Evolutionary conservation across 208 protist genomes (phyloP).

Genomic region (Acanthamoeba healyi): DNA sequence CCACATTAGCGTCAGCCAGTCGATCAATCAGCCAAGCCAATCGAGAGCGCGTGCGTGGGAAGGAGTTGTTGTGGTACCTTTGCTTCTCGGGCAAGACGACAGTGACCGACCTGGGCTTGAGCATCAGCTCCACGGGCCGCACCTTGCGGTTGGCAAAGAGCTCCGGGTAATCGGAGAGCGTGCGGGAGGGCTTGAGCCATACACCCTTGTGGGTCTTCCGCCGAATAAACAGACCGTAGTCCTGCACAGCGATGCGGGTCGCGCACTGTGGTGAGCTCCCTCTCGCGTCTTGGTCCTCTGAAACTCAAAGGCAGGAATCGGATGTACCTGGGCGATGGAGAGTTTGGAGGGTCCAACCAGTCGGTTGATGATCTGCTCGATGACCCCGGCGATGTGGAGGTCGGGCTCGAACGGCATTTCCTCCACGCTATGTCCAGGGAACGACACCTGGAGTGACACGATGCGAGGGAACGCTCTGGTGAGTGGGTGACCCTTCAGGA

Average conservation of each 20-base stretch:
- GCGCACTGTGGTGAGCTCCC: neutral
- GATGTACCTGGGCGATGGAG: neutral
- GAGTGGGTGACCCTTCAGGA: no score
- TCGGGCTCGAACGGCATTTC: constrained; percentile 51
- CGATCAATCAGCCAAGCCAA: neutral
- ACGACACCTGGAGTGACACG: constrained; percentile 19
- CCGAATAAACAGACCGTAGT: neutral
- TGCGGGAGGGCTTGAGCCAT: constrained; percentile 55
- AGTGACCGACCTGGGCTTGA: constrained; percentile 9
- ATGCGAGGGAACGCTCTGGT: no score
- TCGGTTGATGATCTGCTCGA: neutral
- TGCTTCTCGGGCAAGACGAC: constrained; percentile 1
- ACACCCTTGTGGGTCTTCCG: constrained; percentile 29
- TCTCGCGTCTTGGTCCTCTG: no score
- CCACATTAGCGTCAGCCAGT: neutral
- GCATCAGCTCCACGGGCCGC: constrained; percentile 40
- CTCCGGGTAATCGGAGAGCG: constrained; percentile 51
- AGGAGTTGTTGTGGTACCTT: no score
- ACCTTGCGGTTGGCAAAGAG: neutral
- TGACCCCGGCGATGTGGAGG: neutral
- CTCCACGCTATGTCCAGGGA: neutral
- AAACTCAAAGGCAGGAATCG: no score
- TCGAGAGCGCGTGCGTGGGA: no score
- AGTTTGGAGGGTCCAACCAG: neutral
- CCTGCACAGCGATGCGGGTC: neutral